phyloP scores from a whole-genome alignment of 2,329 filamentous ascomycete genomes.

The Metarhizium sp. region DNA sequence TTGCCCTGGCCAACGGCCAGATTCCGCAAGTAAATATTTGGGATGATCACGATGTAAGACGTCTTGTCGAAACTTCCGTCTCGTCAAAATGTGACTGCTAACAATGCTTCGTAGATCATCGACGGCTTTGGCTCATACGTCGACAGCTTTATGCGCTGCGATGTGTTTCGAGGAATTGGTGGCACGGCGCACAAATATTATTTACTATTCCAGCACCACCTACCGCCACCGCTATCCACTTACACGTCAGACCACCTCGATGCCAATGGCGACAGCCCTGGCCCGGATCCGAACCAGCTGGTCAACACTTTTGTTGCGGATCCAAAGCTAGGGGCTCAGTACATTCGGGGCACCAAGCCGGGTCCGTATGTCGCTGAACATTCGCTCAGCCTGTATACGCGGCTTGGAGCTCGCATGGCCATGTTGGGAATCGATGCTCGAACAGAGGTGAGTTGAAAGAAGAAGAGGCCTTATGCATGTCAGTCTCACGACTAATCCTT shows the following conservation, averaged over 20 bases:
- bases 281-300: conserved; percentile 61
- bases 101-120: conserved; percentile 57
- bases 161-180: conserved; percentile 86
- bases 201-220: conserved; percentile 92
- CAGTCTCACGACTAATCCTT: background rate
- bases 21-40: conserved; percentile 96
- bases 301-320: conserved; percentile 62
- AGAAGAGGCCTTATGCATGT: background rate
- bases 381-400: conserved; percentile 80
- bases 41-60: conserved; percentile 77
- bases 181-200: conserved; percentile 97
- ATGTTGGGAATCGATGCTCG: conserved; percentile 87
- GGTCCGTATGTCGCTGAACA: conserved; percentile 85
- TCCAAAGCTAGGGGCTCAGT: conserved; percentile 53
- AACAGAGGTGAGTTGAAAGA: conserved; percentile 54
- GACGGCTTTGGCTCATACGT: conserved; percentile 92
- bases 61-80: background rate
- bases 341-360: conserved; percentile 67
- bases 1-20: conserved; percentile 77
- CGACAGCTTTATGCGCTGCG: conserved; percentile 84
- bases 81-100: conserved; percentile 9
- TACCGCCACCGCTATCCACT: conserved; percentile 75
- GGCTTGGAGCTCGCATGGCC: conserved; percentile 71
- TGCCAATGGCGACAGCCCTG: conserved; percentile 28
- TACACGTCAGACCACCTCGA: conserved; percentile 55